Base-by-base conservation (phyloP, 208 protist species). In the Crithidia sp. region DNA sequence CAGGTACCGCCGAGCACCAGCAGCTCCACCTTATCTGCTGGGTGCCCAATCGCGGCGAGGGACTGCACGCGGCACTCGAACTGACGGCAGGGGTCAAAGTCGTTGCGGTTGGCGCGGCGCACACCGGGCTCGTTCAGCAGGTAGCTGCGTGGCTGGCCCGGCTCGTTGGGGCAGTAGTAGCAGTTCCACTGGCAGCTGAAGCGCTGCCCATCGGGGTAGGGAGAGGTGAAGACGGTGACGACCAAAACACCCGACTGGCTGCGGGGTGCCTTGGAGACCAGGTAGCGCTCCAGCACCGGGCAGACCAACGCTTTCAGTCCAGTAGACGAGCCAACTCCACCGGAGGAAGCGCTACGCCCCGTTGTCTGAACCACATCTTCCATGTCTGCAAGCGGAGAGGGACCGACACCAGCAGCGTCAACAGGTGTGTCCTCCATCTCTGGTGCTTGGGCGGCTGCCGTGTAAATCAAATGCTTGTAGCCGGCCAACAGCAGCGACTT, bases 1-100 rank as follows among this genome's bases (percentile, higher is more conserved):
- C 99, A 99, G 17, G 99, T 99, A 43, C 99, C 99, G 37, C 99
- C 99, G 89, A 99, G 99, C 65, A 99, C 89, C 40, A 99, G 97
- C 53, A 99, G 98, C 84, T 99, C 99, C 12, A 99, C 97, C 84
- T 99, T 98, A 61, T 97, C 93, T 7, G 84, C 86, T 2, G 91
- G 91, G 67, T 98, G 94, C 12, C 96, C 94, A 77, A 96, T 98
- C 1, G 81, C 85, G 28, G 89, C 73, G 40, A 98, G 89, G 5
- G 88, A 92, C 37, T 59, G 77, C 44, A 95, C 89, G 43, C 92
- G 89, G 55, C 95, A 91, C 53, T 85, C 79, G 67, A 98, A 96
- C 79, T 98, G 92, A 8, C 84, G 67, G 50, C 85, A 85, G 7
- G 91, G 59, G 65, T 96, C 92, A 49, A 97, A 97, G 19, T 85